Base-by-base conservation (phyloP, 495 filamentous ascomycete genomes). In the Penicillium robsamsonii region DNA sequence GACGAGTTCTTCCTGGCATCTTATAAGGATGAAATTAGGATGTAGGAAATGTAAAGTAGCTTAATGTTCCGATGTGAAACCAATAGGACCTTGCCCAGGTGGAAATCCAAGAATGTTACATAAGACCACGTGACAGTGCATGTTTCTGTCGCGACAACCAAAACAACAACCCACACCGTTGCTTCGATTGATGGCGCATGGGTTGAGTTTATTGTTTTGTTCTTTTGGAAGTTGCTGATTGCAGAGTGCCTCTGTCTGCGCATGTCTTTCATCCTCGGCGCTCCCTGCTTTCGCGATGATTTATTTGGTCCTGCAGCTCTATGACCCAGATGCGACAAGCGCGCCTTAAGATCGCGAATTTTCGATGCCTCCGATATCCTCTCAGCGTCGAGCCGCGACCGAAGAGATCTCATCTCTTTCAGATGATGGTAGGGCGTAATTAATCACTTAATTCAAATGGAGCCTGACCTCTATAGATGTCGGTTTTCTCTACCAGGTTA, bases 401-500 rank as follows among this genome's bases (percentile, higher is more conserved):
- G 70, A 72, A 64, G 76, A 78, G 69, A 71, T 70, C 55, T 73
- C 70, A 63, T 69, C 70, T 64, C 75, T 79, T 61, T 84, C 84
- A 44, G 86, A 94, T 63, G 74, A 90, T 64, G 87, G 89, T 72
- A 64, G 47, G 64, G 18, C 35, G 18, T 15, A 9, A 46, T 48
- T 31, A 71, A 43, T 68, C 41, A 48, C 8, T 2, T 59, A 18
- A 4, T 9, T 37, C n/a, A n/a, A 50, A n/a, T 8, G 0, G 1
- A 29, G 8, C 1, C 52, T 54, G 10, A 54, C 24, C 42, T 33
- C 22, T 45, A 5, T 58, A 95, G 91, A 95, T 79, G 85, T 96
- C 68, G 81, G 79, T 50, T 79, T 92, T 54, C 78, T 96, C 57
- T 86, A 88, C 70, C 79, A 88, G 44, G 90, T 96, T 63, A 83